Evolutionary conservation across 1,284 basidiomycete genomes (phyloP).

Genomic region (Rhodotorula mucilaginosa): DNA sequence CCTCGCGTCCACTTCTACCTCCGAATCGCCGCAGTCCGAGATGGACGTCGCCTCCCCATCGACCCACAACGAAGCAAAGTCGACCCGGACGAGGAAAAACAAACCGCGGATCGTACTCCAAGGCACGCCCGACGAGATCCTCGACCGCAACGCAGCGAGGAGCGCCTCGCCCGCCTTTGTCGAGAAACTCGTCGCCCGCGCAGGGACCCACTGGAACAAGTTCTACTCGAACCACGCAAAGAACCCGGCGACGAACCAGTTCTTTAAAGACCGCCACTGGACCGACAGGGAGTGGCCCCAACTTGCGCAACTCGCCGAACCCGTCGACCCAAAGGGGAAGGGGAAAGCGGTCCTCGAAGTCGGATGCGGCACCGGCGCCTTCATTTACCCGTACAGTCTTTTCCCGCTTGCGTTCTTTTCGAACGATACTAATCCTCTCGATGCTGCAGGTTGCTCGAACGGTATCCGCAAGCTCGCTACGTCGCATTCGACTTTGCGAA

Average conservation of each 20-base stretch:
- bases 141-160: constrained; percentile 27
- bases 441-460: constrained; percentile 29
- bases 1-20: no score
- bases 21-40: no score
- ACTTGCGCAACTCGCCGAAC: neutral
- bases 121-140: constrained; percentile 24
- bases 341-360: constrained; percentile 27
- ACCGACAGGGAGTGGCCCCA: constrained; percentile 46
- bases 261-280: constrained; percentile 52
- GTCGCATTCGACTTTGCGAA: constrained; percentile 37
- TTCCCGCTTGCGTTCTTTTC: neutral
- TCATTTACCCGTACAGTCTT: constrained; percentile 36
- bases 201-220: constrained; percentile 47
- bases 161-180: constrained; percentile 41
- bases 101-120: constrained; percentile 22
- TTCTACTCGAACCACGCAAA: constrained; percentile 44
- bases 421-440: neutral
- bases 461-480: constrained; percentile 22
- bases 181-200: constrained; percentile 44
- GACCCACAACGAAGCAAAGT: no score
- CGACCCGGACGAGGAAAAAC: no score
- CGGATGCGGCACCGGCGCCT: constrained; percentile 40
- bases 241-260: constrained; percentile 20
- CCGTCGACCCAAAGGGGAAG: constrained; percentile 10
- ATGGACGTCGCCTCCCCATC: no score